Evolutionary conservation across 2,329 filamentous ascomycete genomes (phyloP), one percentile per base, ranked within the genome.

Genomic region (Penicillium janthinellum): DNA sequence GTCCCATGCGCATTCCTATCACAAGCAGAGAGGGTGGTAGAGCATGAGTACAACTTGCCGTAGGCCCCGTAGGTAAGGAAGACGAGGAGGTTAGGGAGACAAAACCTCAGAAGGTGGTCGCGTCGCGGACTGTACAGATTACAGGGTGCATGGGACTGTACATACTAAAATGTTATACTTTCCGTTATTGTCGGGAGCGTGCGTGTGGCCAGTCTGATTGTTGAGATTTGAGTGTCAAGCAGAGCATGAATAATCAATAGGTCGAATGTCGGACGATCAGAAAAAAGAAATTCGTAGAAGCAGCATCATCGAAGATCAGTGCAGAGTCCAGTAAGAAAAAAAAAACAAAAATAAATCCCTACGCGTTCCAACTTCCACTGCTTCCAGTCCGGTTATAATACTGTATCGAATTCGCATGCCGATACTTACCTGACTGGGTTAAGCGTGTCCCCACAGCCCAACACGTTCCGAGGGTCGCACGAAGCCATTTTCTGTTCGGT

Each of bases 381-480:
- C 20, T 20, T 20, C 20, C 20, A 20, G 20, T 20, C 20, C 20
- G 20, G 20, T 20, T 1, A 37, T 15, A 2, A 39, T 38, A 50
- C 10, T 2, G 45, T 34, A 25, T 34, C 15, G 1, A 8, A 11
- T 45, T 51, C n/a, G 41, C 54, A 52, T 49, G 61, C 37, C 41
- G 58, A 63, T 63, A 56, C 58, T 58, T 63, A 51, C 61, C 47
- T 2, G 15, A 58, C 34, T 3, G 5, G 42, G 61, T n/a, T 50
- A 60, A 58, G 58, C 60, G 60, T 25, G 52, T 12, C 60, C 50
- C 59, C 61, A 57, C 54, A 39, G 45, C 47, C 58, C 50, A 59
- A 54, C 65, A 61, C 62, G 61, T 64, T 65, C 64, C 59, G 58
- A 41, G 15, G 11, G 45, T 60, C 25, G 41, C 42, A 49, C 49